A percentile compares a stretch with the other conserved stretches of the same genome.
Conservation (phyloP, 1,284 basidiomycete species). For the Xanthoconium separans region DNA sequence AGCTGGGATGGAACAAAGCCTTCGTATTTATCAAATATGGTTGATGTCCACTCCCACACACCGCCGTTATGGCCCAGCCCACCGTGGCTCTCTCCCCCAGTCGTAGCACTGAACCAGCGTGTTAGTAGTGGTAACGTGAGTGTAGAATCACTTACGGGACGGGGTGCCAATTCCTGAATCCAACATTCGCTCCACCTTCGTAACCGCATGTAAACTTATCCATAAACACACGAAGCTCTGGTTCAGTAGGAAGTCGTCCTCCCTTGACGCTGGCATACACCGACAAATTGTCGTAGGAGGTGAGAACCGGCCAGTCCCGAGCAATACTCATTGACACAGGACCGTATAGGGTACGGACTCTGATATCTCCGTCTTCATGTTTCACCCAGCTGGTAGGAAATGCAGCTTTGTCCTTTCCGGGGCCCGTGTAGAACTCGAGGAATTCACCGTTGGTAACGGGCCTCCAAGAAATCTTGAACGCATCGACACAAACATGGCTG, state of each 20-base stretch:
- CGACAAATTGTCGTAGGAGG: slow-evolving; percentile 78
- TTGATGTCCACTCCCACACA: slow-evolving; percentile 99
- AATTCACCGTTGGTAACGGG: slow-evolving; percentile 87
- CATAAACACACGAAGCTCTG: slow-evolving; percentile 80
- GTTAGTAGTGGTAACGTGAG: slow-evolving; percentile 6
- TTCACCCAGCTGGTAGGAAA: slow-evolving; percentile 70
- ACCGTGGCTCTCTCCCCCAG: slow-evolving; percentile 45
- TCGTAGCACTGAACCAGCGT: slow-evolving; percentile 53
- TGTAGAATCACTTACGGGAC: slow-evolving; percentile 62
- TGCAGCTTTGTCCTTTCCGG: slow-evolving; percentile 33
- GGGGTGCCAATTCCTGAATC: slow-evolving; percentile 93
- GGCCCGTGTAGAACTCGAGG: slow-evolving; percentile 51
- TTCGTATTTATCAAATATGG: slow-evolving; percentile 66
- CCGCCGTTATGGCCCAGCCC: slow-evolving; percentile 85
- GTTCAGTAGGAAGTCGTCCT: slow-evolving; percentile 88
- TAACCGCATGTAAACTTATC: slow-evolving; percentile 69
- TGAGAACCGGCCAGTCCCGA: slow-evolving; percentile 83
- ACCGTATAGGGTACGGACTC: slow-evolving; percentile 88
- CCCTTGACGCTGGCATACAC: slow-evolving; percentile 83
- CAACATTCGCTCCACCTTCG: slow-evolving; percentile 78
- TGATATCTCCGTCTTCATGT: slow-evolving; percentile 44
- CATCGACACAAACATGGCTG: slow-evolving; percentile 52
- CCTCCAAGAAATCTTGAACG: slow-evolving; percentile 78
- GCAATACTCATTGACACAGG: slow-evolving; percentile 78
- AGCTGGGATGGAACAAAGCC: slow-evolving; percentile 76